A percentile compares a stretch with the other conserved stretches of the same genome.
Conservation (phyloP, 768 basidiomycete genomes). For the Tylopilus subfusipes region DNA sequence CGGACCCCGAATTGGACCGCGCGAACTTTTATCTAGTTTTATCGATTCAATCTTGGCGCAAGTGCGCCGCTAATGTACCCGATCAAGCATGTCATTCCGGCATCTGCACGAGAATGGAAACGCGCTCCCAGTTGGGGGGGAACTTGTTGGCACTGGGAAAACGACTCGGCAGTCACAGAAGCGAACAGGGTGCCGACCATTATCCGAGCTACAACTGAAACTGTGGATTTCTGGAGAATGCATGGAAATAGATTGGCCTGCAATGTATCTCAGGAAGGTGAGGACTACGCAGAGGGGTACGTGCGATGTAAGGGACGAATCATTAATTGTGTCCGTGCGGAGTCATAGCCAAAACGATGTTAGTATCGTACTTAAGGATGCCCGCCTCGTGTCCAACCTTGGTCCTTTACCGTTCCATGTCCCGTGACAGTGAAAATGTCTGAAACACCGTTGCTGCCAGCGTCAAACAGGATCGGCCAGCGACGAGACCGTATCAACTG, state of each 20-base stretch:
- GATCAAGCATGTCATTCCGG: too few species aligned
- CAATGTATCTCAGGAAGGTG: conserved; percentile 29
- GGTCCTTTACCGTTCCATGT: too few species aligned
- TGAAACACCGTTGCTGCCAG: conserved; percentile 10
- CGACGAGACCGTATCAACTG: neutral
- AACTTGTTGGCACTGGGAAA: too few species aligned
- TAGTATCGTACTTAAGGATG: too few species aligned
- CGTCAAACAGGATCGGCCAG: neutral
- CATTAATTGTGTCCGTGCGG: conserved; percentile 16
- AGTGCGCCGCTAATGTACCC: too few species aligned
- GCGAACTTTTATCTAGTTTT: too few species aligned
- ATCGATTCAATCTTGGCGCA: too few species aligned
- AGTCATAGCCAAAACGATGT: neutral
- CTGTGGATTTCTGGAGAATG: conserved; percentile 81
- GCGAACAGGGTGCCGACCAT: conserved; percentile 41
- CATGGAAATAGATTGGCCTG: conserved; percentile 74
- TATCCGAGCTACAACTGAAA: conserved; percentile 46
- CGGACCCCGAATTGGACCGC: too few species aligned
- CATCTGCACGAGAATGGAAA: too few species aligned
- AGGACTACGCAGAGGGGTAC: conserved; percentile 45
- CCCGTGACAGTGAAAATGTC: conserved; percentile 4
- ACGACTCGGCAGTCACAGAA: too few species aligned
- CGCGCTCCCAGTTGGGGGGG: too few species aligned
- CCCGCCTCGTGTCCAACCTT: too few species aligned
- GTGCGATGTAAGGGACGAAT: conserved; percentile 38